These are phyloP conservation scores for Cercospora citrullina DNA, from an alignment of 2,329 filamentous ascomycete species.

Conservation along the genomic window DNA sequence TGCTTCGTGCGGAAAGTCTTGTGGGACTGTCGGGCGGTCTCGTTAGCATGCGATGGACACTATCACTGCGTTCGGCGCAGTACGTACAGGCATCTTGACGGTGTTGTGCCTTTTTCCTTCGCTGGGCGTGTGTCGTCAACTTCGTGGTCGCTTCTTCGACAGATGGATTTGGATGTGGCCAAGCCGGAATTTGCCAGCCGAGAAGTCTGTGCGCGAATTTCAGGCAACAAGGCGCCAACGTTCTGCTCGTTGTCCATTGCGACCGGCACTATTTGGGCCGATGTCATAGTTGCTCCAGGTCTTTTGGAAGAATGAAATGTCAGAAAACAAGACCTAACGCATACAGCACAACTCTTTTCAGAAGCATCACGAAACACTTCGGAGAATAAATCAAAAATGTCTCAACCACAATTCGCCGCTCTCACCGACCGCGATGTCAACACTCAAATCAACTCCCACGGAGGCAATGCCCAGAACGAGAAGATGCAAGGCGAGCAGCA, in stretches of 20 bases:
- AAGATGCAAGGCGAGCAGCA: conserved; percentile 28
- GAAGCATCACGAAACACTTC: conserved; percentile 12
- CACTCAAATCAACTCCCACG: conserved; percentile 26
- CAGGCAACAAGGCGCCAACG: conserved; percentile 7
- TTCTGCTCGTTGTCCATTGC: conserved; percentile 6
- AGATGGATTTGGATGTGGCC: conserved; percentile 8
- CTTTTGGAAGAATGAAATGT: conserved; percentile 4
- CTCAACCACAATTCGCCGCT: conserved; percentile 27
- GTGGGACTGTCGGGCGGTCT: conserved; percentile 69
- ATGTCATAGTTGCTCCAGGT: conserved; percentile 11
- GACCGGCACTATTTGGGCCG: conserved; percentile 8
- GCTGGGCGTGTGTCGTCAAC: conserved; percentile 18
- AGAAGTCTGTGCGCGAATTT: conserved; percentile 6
- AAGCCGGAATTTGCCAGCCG: not conserved
- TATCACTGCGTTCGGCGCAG: not conserved
- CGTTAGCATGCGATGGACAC: conserved; percentile 16
- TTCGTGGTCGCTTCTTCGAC: conserved; percentile 8
- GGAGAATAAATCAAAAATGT: conserved; percentile 15
- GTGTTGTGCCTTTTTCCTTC: conserved; percentile 22
- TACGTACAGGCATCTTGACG: conserved; percentile 41
- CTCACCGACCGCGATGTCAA: conserved; percentile 32
- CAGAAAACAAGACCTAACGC: not conserved
- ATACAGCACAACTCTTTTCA: conserved; percentile 7
- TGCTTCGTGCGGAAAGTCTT: conserved; percentile 99
- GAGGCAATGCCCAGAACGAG: conserved; percentile 22